phyloP scores from a whole-genome alignment of 2,329 filamentous ascomycete genomes.

The Paracoccidioides brasiliensis region DNA sequence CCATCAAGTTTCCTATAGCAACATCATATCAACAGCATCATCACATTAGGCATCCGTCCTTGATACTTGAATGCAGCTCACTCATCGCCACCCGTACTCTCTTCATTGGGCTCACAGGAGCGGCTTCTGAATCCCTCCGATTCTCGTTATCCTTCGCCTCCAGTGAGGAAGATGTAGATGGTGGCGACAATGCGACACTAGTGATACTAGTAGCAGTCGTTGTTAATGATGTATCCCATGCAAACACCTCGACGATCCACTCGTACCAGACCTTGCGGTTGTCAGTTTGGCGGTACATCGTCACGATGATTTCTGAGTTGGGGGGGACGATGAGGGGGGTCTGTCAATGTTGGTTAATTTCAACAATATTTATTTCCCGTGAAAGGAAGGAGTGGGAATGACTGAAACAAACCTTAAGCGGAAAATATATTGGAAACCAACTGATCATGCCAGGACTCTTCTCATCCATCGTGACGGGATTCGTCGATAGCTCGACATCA shows the following conservation, averaged over 20 bases:
- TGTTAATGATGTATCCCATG: constrained; percentile 17
- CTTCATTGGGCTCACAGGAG: neutral
- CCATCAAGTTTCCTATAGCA: neutral
- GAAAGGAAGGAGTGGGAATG: neutral
- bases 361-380: neutral
- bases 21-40: neutral
- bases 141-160: constrained; percentile 13
- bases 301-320: constrained; percentile 72
- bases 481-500: constrained; percentile 76
- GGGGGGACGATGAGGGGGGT: constrained; percentile 75
- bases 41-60: constrained; percentile 38
- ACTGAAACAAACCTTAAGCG: constrained; percentile 58
- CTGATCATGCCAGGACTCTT: constrained; percentile 98
- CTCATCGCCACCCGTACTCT: constrained; percentile 28
- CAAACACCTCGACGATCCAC: constrained; percentile 83
- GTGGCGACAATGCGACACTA: constrained; percentile 8
- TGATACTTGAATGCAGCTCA: constrained; percentile 37
- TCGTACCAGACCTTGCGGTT: constrained; percentile 97
- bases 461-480: constrained; percentile 77
- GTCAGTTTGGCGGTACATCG: constrained; percentile 93
- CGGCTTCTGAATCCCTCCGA: constrained; percentile 5
- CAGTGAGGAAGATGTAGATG: neutral
- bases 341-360: constrained; percentile 33
- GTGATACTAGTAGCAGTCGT: constrained; percentile 9
- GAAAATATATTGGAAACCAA: constrained; percentile 98